Base-by-base conservation (phyloP, 768 basidiomycete genomes). In the Boletus patriciae region DNA sequence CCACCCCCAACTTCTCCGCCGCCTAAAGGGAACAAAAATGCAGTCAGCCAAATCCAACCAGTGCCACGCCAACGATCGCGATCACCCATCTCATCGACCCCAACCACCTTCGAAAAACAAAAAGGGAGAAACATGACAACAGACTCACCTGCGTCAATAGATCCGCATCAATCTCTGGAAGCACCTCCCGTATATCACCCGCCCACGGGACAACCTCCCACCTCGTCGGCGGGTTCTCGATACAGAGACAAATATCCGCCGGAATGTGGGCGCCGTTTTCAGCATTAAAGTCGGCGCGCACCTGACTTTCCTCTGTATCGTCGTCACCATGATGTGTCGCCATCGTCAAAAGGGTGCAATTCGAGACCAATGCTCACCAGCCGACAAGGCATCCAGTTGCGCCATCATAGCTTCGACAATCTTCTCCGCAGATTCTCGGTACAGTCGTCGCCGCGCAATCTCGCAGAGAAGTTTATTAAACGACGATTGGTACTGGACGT, bases 221-320 rank as follows among this genome's bases (percentile, higher is more conserved):
- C 50, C 77, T 78, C 37, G 88, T 90, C 11, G 91, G 91, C 11
- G 80, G 70, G 67, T 92, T 88, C 60, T 81, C 83, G 50, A 92
- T 84, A 57, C 82, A 89, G 16, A 92, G 73, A 66, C 92, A 93
- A 38, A 94, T 78, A 61, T 94, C 92, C 60, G 86, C 81, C 1
- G 91, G 91, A 3, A 94, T 78, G 67, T 87, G 82, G 13, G 78
- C 78, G 0, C 90, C 91, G 48, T 92, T 84, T 45, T 86, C 85
- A 4, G 77, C 76, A 58, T 90, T 90, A 70, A 94, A 94, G 34
- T 78, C 79, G 46, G 80, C 78, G 37, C 92, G 81, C 13, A 81
- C 70, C 54, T 77, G 76, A 21, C 78, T 78, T 69, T 94, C 92
- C 74, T 90, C 91, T 93, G 65, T 8, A 4, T 9, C 37, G 18